Percentiles rank a stretch among this genome's conserved stretches.
Evolutionary conservation across 2,329 filamentous ascomycete genomes (phyloP).

Genomic region (Thermoascus crustaceus): DNA sequence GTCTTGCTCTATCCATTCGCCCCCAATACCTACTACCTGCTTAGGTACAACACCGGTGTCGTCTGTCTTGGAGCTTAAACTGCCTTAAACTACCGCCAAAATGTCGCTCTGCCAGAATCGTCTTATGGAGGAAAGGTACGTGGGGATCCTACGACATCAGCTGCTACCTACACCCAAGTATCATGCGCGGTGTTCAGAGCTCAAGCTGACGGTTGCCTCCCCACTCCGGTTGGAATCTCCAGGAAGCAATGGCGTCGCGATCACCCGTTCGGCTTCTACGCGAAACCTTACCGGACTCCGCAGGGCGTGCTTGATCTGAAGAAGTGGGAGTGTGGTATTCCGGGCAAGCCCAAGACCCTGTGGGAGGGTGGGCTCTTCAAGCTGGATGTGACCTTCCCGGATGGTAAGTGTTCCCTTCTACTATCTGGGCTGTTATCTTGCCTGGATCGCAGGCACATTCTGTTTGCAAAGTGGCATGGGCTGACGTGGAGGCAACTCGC

Average conservation of each 20-base stretch:
- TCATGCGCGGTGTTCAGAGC: constrained; percentile 4
- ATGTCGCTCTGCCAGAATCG: constrained; percentile 89
- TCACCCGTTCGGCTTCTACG: constrained; percentile 96
- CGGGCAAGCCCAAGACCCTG: constrained; percentile 91
- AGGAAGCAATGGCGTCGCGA: constrained; percentile 97
- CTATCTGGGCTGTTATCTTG: constrained; percentile 2
- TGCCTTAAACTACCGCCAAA: constrained; percentile 8
- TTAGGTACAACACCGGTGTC: no score
- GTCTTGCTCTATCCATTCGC: background rate
- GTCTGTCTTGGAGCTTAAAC: background rate
- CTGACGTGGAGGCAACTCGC: constrained; percentile 14
- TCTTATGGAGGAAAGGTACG: constrained; percentile 78
- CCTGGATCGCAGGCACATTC: background rate
- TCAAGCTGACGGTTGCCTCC: constrained; percentile 8
- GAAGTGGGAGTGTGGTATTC: constrained; percentile 92
- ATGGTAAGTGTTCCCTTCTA: constrained; percentile 70
- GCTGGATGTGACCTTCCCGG: constrained; percentile 82
- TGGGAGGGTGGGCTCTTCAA: constrained; percentile 99
- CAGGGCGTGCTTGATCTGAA: constrained; percentile 84
- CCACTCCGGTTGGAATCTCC: no score
- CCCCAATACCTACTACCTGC: background rate
- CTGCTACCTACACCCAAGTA: background rate
- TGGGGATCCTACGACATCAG: constrained; percentile 8
- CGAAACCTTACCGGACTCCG: constrained; percentile 71
- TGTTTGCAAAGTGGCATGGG: background rate